phyloP scores from a whole-genome alignment of 768 basidiomycete species.

The Pleurotus pulmonarius region DNA sequence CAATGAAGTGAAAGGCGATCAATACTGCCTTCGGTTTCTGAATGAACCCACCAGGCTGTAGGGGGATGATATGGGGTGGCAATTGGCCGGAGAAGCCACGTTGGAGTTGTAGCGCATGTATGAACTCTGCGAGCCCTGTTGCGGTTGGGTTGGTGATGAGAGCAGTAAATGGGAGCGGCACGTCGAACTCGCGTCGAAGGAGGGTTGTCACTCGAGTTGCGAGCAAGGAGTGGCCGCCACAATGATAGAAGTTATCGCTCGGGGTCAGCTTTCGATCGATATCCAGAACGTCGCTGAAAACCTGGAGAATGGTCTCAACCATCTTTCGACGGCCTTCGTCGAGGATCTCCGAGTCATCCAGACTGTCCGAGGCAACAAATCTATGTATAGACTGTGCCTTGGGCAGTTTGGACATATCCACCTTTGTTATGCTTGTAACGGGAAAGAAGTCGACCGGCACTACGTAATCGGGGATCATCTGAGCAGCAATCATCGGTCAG shows the following conservation, averaged over 20 bases:
- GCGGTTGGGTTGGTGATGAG: constrained; percentile 7
- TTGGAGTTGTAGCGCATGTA: background rate
- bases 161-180: constrained; percentile 8
- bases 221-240: constrained; percentile 4
- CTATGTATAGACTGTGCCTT: background rate
- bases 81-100: background rate
- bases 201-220: constrained; percentile 8
- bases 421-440: background rate
- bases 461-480: background rate
- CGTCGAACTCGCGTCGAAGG: constrained; percentile 2
- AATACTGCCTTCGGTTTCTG: constrained; percentile 4
- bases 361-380: background rate
- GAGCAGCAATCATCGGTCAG: background rate
- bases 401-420: constrained; percentile 3
- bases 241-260: constrained; percentile 6
- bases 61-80: background rate
- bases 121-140: constrained; percentile 5
- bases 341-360: background rate
- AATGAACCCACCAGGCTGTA: background rate
- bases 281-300: constrained; percentile 1
- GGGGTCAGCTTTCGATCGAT: constrained; percentile 6
- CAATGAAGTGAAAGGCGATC: constrained; percentile 6
- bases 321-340: background rate
- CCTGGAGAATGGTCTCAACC: background rate
- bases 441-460: background rate